phyloP scores from a whole-genome alignment of 2,329 filamentous ascomycete species.

The Alternaria atra region DNA sequence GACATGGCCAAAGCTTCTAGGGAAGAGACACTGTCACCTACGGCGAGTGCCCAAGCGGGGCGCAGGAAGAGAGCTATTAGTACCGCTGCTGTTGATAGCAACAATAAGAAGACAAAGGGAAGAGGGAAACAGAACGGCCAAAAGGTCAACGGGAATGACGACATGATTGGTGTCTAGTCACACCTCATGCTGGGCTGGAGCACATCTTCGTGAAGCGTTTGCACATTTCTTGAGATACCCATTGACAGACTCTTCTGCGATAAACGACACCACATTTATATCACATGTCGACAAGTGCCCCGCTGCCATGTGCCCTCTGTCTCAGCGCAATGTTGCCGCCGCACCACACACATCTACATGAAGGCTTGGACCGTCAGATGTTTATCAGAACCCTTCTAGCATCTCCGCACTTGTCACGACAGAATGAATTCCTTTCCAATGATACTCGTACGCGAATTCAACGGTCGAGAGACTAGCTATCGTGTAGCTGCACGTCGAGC shows the following conservation, averaged over 20 bases:
- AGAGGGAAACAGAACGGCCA: slow-evolving; percentile 32
- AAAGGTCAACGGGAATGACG: not conserved
- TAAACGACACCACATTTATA: not conserved
- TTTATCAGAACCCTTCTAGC: not conserved
- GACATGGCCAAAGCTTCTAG: slow-evolving; percentile 17
- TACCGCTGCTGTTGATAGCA: slow-evolving; percentile 26
- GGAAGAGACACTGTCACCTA: slow-evolving; percentile 38
- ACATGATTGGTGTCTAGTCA: not conserved
- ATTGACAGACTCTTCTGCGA: not conserved
- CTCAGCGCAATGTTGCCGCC: not conserved
- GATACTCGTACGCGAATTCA: not conserved
- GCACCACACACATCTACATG: not conserved
- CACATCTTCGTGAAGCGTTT: not conserved
- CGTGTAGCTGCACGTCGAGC: not conserved
- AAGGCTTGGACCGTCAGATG: not conserved
- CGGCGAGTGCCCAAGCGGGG: slow-evolving; percentile 24
- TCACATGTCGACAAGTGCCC: not conserved
- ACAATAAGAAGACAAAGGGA: slow-evolving; percentile 37
- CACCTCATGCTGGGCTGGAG: not conserved
- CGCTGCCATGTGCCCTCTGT: not conserved
- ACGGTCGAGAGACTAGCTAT: not conserved
- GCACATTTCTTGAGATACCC: slow-evolving; percentile 1
- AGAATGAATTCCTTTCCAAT: not conserved
- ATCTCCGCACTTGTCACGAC: accelerated
- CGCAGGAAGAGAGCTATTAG: slow-evolving; percentile 42